These are phyloP conservation scores for Daldinia concentrica DNA, from an alignment of 495 filamentous ascomycete genomes.

Conservation along the genomic window DNA sequence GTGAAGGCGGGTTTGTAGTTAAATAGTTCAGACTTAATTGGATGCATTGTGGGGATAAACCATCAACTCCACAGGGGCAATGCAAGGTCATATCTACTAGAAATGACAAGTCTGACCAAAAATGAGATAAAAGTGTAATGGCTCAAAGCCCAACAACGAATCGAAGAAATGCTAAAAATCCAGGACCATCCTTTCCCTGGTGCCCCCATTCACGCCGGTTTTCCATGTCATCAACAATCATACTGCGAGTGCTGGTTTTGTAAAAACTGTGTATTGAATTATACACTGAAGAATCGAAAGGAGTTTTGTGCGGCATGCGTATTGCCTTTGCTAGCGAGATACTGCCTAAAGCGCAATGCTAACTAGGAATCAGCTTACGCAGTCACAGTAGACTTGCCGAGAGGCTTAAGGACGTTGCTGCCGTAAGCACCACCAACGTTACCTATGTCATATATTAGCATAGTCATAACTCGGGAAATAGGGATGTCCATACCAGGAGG, in stretches of 20 bases:
- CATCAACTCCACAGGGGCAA: neutral
- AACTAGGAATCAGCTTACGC: slow-evolving; percentile 36
- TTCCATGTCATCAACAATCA: slow-evolving; percentile 40
- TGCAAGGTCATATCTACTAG: slow-evolving; percentile 11
- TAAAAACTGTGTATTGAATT: slow-evolving; percentile 31
- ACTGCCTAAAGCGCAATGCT: slow-evolving; percentile 24
- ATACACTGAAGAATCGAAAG: slow-evolving; percentile 51
- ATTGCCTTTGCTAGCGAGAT: slow-evolving; percentile 24
- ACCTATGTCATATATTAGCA: slow-evolving; percentile 57
- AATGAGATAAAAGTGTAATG: slow-evolving; percentile 25
- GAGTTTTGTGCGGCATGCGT: neutral
- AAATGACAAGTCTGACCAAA: slow-evolving; percentile 22
- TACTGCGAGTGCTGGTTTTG: slow-evolving; percentile 20
- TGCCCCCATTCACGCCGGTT: slow-evolving; percentile 27
- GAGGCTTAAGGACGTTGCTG: slow-evolving; percentile 67
- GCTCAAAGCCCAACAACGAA: slow-evolving; percentile 39
- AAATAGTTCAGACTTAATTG: slow-evolving; percentile 31
- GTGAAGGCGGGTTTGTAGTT: slow-evolving; percentile 26
- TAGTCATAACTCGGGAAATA: neutral
- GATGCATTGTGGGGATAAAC: slow-evolving; percentile 2
- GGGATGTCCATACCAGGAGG: slow-evolving; percentile 65
- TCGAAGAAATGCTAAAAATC: slow-evolving; percentile 33
- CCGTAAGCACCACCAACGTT: slow-evolving; percentile 74
- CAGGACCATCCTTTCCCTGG: slow-evolving; percentile 26
- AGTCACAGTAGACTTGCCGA: slow-evolving; percentile 47